Evolutionary conservation across 2,329 filamentous ascomycete genomes (phyloP).

Genomic region (Ilyonectria sp.): DNA sequence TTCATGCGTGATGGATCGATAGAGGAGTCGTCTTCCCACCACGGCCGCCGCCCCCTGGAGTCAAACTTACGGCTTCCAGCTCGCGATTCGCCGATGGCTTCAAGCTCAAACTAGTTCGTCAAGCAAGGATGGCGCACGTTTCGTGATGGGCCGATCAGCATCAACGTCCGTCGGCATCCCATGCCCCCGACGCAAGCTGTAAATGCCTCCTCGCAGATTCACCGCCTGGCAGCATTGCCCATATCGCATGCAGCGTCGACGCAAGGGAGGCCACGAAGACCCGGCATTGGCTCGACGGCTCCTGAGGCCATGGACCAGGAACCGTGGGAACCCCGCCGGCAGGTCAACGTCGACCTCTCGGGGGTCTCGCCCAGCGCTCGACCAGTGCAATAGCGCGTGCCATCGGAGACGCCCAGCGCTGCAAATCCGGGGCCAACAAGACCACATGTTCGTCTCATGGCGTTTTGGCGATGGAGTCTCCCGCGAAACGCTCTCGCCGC

Average conservation of each 20-base stretch:
- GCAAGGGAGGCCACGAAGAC: constrained; percentile 41
- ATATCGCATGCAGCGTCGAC: constrained; percentile 34
- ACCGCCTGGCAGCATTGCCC: constrained; percentile 40
- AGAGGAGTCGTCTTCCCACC: constrained; percentile 15
- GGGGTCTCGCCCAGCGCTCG: constrained; percentile 1
- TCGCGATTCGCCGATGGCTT: constrained; percentile 32
- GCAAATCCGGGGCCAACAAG: constrained; percentile 24
- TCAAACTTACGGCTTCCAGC: constrained; percentile 7
- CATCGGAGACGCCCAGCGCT: constrained; percentile 3
- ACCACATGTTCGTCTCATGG: constrained; percentile 43
- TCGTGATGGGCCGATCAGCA: constrained; percentile 38
- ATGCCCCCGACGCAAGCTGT: background rate
- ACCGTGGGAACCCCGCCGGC: constrained; percentile 22
- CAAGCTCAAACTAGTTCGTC: constrained; percentile 21
- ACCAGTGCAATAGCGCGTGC: constrained; percentile 21
- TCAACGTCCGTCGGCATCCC: constrained; percentile 30
- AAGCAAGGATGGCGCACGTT: constrained; percentile 32
- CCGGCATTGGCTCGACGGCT: constrained; percentile 24
- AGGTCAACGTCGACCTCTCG: constrained; percentile 1
- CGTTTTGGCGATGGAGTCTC: constrained; percentile 26
- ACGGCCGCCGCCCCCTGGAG: constrained; percentile 16
- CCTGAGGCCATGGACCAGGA: constrained; percentile 15
- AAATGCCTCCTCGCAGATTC: constrained; percentile 38
- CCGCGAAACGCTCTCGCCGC: constrained; percentile 42
- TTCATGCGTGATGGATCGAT: constrained; percentile 37